phyloP scores from a whole-genome alignment of 495 filamentous ascomycete genomes.

The Clavariopsis aquatica region DNA sequence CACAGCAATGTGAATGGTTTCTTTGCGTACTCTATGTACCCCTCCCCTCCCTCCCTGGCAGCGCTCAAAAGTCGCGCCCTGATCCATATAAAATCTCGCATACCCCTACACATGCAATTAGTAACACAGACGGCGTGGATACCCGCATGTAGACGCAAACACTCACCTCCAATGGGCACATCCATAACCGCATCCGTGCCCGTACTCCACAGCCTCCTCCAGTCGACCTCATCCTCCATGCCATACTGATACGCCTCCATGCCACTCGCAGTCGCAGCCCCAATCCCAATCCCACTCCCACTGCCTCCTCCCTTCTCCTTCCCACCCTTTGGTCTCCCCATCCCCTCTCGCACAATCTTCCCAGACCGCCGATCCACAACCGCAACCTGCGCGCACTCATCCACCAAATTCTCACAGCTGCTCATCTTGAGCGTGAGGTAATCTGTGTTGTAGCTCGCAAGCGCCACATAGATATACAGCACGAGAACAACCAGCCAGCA shows the following conservation, averaged over 20 bases:
- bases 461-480: constrained; percentile 90
- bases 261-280: constrained; percentile 23
- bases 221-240: constrained; percentile 55
- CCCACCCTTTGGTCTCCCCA: constrained; percentile 48
- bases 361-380: constrained; percentile 70
- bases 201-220: constrained; percentile 81
- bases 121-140: not conserved
- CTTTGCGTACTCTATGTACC: not conserved
- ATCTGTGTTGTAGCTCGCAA: constrained; percentile 87
- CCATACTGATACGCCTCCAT: constrained; percentile 31
- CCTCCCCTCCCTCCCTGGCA: no score
- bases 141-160: not conserved
- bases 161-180: constrained; percentile 75
- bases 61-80: constrained; percentile 7
- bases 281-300: constrained; percentile 41
- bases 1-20: no score
- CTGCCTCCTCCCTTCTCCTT: constrained; percentile 52
- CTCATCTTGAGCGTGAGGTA: constrained; percentile 80
- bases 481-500: constrained; percentile 85
- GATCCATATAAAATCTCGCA: constrained; percentile 80
- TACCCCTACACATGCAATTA: constrained; percentile 55
- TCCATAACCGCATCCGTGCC: constrained; percentile 98
- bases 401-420: constrained; percentile 86
- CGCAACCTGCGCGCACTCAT: constrained; percentile 83
- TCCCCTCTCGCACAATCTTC: constrained; percentile 50